Base-by-base conservation (phyloP, 768 basidiomycete genomes). In the Tulasnella sp. region DNA sequence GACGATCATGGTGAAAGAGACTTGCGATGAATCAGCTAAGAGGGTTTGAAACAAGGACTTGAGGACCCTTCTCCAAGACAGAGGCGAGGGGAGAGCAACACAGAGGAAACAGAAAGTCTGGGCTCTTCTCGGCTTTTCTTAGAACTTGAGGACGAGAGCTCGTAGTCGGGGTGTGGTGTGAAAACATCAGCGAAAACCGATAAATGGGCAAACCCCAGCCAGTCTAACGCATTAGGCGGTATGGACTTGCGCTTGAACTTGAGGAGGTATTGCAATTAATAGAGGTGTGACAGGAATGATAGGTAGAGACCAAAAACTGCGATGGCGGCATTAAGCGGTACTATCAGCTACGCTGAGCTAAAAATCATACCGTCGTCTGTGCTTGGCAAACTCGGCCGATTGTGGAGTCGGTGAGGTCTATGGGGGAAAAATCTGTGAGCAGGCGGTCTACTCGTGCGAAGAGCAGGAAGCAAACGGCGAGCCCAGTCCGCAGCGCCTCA, bases 341-440 rank as follows among this genome's bases (percentile, higher is more conserved):
- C n/a, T n/a, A n/a, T n/a, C 49, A n/a, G 22, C 22, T 11, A 7
- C 49, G 49, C 49, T 74, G 37, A 38, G 40, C 31, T 72, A 38
- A 42, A 72, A 31, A 22, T 69, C 89, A 84, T 85, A 92, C 91
- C 91, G 90, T 88, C 88, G 88, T 82, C 90, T 91, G 86, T 93
- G 92, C 81, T 90, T 90, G n/a, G 91, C 91, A 84, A 89, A 85
- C 77, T 92, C 91, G 12, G 90, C 87, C 7, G 90, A 89, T 5
- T 86, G 84, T 78, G 90, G 86, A 78, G 83, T 86, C 40, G 74
- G 74, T 67, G 74, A 75, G 9, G 74, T 75, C 74, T 75, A 49
- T 31, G 38, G 29, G n/a, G n/a, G n/a, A 70, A 38, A n/a, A 25
- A 29, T 4, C n/a, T 42, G 39, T 49, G 22, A 68, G 67, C 22